A percentile compares a stretch with the other conserved stretches of the same genome.
phyloP scores from a whole-genome alignment of 371 early-diverging fungal species.

The Mucor plumbeus region DNA sequence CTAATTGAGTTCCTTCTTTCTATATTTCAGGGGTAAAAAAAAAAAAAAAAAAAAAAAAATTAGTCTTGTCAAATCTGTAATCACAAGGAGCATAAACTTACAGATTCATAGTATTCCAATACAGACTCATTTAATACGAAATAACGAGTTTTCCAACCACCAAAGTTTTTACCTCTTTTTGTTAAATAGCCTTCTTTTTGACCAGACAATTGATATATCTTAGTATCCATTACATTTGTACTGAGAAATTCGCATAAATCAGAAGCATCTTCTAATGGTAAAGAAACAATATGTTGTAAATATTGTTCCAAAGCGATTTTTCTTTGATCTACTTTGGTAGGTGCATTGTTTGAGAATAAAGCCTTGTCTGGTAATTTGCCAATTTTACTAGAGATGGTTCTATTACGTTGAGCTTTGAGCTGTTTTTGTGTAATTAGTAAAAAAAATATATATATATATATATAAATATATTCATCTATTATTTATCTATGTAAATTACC shows the following conservation, averaged over 20 bases:
- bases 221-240: slow-evolving; percentile 63
- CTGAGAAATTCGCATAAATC: slow-evolving; percentile 80
- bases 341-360: slow-evolving; percentile 75
- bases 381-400: slow-evolving; percentile 54
- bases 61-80: too few relatives aligned
- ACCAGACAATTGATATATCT: slow-evolving; percentile 30
- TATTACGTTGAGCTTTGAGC: slow-evolving; percentile 58
- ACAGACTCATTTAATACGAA: slow-evolving; percentile 68
- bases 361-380: slow-evolving; percentile 85
- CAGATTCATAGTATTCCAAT: slow-evolving; percentile 79
- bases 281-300: slow-evolving; percentile 67
- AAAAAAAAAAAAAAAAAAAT: too few relatives aligned
- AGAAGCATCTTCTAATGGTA: slow-evolving; percentile 65
- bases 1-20: slow-evolving; percentile 67
- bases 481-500: slow-evolving; percentile 49
- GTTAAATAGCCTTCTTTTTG: slow-evolving; percentile 81
- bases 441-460: too few relatives aligned
- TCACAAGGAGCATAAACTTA: slow-evolving; percentile 30
- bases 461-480: too few relatives aligned
- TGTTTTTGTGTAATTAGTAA: slow-evolving; percentile 31
- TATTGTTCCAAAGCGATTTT: slow-evolving; percentile 82
- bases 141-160: slow-evolving; percentile 88
- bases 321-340: slow-evolving; percentile 74
- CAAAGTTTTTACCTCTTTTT: slow-evolving; percentile 89
- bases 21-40: slow-evolving; percentile 19